These are phyloP conservation scores for Phaeosphaeria sp. DNA, from an alignment of 2,329 filamentous ascomycete genomes.

Conservation along the genomic window DNA sequence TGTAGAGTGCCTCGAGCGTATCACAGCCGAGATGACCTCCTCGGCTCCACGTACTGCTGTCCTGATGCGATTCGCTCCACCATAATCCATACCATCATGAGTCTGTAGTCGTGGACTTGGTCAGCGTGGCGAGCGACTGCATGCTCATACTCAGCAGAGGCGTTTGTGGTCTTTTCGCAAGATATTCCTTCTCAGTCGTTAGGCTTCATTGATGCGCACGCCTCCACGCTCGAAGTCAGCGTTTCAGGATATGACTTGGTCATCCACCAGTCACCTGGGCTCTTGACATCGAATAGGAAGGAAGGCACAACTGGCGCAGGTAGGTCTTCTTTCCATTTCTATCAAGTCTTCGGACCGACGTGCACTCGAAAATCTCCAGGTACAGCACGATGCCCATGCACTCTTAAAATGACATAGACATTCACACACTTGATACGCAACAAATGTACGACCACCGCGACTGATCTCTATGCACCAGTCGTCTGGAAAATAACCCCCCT, in stretches of 20 bases:
- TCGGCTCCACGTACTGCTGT: conserved; percentile 24
- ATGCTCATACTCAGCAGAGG: conserved; percentile 64
- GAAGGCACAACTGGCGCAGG: conserved; percentile 77
- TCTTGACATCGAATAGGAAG: conserved; percentile 77
- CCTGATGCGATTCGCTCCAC: conserved; percentile 24
- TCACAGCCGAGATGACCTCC: conserved; percentile 14
- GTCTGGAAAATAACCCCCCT: conserved; percentile 90
- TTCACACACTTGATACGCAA: too few relatives aligned
- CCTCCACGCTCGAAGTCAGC: conserved; percentile 68
- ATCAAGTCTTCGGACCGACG: conserved; percentile 12
- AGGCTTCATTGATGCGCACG: conserved; percentile 81
- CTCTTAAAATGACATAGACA: neutral
- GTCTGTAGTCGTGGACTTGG: neutral
- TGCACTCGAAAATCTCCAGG: neutral
- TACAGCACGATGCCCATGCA: neutral
- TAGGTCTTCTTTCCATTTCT: conserved; percentile 36
- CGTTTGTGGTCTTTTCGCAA: conserved; percentile 84
- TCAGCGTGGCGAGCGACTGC: neutral
- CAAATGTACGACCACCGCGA: too few relatives aligned
- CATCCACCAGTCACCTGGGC: conserved; percentile 81
- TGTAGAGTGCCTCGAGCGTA: conserved; percentile 20
- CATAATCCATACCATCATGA: neutral
- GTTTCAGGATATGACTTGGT: conserved; percentile 74
- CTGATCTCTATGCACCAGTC: too few relatives aligned
- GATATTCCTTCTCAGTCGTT: conserved; percentile 70